These are phyloP conservation scores for Pichia sp. DNA, from an alignment of 1,139 yeast genomes.

Conservation along the genomic window DNA sequence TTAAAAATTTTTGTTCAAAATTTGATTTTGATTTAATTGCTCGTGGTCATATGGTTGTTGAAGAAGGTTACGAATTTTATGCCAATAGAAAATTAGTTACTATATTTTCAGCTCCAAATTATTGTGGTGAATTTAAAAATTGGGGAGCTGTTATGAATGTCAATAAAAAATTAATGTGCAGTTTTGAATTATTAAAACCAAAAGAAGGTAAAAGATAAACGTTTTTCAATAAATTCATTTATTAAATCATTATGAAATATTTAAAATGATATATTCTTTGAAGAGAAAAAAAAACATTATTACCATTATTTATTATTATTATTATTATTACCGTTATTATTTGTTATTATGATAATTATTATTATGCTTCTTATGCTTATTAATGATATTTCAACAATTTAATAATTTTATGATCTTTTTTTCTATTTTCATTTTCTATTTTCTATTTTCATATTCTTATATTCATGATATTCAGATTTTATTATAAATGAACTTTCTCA, in stretches of 20 bases:
- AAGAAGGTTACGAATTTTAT: conserved; percentile 86
- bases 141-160: conserved; percentile 92
- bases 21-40: conserved; percentile 76
- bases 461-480: background rate
- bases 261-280: no score
- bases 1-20: conserved; percentile 59
- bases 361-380: no score
- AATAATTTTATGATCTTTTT: no score
- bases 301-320: no score
- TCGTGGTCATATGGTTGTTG: conserved; percentile 91
- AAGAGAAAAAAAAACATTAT: no score
- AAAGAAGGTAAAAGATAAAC: conserved; percentile 7
- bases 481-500: no score
- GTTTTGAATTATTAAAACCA: conserved; percentile 75
- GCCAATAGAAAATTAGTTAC: conserved; percentile 73
- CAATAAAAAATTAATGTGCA: conserved; percentile 66
- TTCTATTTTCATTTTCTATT: background rate
- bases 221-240: no score
- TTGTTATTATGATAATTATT: no score
- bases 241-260: no score
- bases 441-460: background rate
- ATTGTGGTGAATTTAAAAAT: conserved; percentile 86
- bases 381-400: no score
- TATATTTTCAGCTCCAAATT: conserved; percentile 81
- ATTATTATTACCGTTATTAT: background rate